These are phyloP conservation scores for Coniochaeta hoffmannii DNA, from an alignment of 2,329 filamentous ascomycete species.

Conservation along the genomic window DNA sequence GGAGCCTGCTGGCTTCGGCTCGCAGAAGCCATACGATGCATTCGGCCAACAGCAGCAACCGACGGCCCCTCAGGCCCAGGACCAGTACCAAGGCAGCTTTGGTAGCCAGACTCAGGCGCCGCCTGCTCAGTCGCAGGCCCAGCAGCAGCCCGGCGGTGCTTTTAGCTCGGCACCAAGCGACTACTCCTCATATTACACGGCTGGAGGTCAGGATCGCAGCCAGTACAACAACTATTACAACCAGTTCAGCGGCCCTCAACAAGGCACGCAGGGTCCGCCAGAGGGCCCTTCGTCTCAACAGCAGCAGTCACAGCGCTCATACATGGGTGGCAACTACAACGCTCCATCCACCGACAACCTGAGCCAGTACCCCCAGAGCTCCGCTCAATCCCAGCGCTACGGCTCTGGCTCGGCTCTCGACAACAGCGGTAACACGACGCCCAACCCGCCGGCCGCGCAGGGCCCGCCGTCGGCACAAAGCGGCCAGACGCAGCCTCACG, in stretches of 20 bases:
- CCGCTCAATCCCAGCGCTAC: constrained; percentile 54
- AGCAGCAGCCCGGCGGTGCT: constrained; percentile 49
- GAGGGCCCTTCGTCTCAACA: constrained; percentile 49
- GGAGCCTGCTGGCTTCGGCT: constrained; percentile 47
- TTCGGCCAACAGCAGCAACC: constrained; percentile 70
- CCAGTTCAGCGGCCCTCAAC: constrained; percentile 49
- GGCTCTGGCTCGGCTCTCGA: constrained; percentile 48
- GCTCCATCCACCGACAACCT: constrained; percentile 55
- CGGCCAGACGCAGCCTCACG: constrained; percentile 27
- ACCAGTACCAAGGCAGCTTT: constrained; percentile 53
- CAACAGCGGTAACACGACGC: constrained; percentile 84
- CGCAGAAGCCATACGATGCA: constrained; percentile 79
- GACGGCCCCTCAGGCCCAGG: constrained; percentile 34
- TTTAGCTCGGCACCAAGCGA: constrained; percentile 72
- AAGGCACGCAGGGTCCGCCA: constrained; percentile 58
- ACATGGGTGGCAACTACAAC: constrained; percentile 73
- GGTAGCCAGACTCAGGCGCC: constrained; percentile 51
- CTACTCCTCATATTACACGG: constrained; percentile 79
- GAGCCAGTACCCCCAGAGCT: constrained; percentile 68
- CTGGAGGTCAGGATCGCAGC: constrained; percentile 63
- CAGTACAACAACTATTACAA: constrained; percentile 73
- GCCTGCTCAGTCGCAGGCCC: constrained; percentile 47
- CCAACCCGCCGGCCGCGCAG: constrained; percentile 63
- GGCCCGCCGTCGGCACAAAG: constrained; percentile 28
- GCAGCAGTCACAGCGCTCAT: constrained; percentile 63